phyloP scores from a whole-genome alignment of 345 rosid species.

The Alliaria petiolata region DNA sequence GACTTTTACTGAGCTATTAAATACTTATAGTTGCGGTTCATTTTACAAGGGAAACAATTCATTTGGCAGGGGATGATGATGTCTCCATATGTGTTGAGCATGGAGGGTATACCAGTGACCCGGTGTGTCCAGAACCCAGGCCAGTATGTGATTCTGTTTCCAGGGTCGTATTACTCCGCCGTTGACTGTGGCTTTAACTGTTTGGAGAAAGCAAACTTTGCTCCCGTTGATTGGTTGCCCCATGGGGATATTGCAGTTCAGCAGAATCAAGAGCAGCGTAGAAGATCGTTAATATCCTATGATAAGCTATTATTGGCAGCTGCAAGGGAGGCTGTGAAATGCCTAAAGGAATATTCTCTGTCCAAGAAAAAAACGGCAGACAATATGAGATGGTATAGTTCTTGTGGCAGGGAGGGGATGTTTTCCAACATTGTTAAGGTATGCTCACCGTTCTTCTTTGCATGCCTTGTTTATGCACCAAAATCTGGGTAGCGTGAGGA shows the following conservation, averaged over 20 bases:
- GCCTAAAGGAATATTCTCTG: slow-evolving; percentile 45
- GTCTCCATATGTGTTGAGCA: slow-evolving; percentile 41
- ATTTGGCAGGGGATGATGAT: slow-evolving; percentile 41
- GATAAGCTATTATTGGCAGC: slow-evolving; percentile 65
- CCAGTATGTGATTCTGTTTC: slow-evolving; percentile 61
- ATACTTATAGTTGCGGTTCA: neutral
- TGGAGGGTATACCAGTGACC: slow-evolving; percentile 57
- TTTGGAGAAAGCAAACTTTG: slow-evolving; percentile 57
- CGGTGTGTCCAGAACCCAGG: slow-evolving; percentile 62
- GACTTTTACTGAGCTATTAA: slow-evolving; percentile 2
- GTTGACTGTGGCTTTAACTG: slow-evolving; percentile 74
- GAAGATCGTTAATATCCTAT: slow-evolving; percentile 50
- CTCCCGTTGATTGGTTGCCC: slow-evolving; percentile 75
- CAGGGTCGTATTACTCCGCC: slow-evolving; percentile 58
- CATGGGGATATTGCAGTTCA: slow-evolving; percentile 55
- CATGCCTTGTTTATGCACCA: neutral
- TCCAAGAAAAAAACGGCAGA: slow-evolving; percentile 37
- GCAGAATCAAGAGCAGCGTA: slow-evolving; percentile 43
- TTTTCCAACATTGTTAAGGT: slow-evolving; percentile 61
- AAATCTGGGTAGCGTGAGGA: no score
- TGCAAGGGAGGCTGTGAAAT: slow-evolving; percentile 56
- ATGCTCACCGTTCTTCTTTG: slow-evolving; percentile 11
- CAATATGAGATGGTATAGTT: slow-evolving; percentile 45
- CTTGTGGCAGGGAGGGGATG: slow-evolving; percentile 51
- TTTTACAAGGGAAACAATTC: neutral